Evolutionary conservation across 352 stramenopile genomes (phyloP), one percentile per base, ranked within the genome.

Genomic region (Phytophthora pinifolia): DNA sequence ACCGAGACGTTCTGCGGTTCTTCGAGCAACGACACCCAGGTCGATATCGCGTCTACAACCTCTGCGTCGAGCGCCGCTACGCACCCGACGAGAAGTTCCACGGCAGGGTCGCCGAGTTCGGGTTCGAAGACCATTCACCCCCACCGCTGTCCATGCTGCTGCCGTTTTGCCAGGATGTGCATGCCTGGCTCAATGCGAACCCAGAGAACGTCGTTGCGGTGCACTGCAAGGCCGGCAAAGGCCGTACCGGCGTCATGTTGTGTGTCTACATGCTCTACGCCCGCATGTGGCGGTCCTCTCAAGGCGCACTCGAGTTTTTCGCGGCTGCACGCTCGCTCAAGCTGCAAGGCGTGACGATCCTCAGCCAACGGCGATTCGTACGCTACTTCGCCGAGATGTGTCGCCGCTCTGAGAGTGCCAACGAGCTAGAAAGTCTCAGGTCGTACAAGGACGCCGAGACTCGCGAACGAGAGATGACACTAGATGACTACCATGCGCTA

Each of bases 181-280:
- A 83, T 17, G 54, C 50, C 33, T 92, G 79, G 78, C 49, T 92
- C 9, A 31, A 64, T 13, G 43, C 56, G 2, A 52, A 94, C 57
- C 65, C 76, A 2, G 64, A 86, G 10, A 91, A 96, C 56, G 72
- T 96, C n/a, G 84, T 77, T 0, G 87, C 83, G 17, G 83, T 97
- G 48, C 89, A 97, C 55, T 97, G 89, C 71, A 97, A 97, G 63
- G 89, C 88, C 31, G 88, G 88, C 30, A 91, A 91, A 66, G 89
- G 89, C n/a, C 79, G 89, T 39, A 95, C 89, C 13, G 89, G 89
- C 9, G 80, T 96, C 46, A 96, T 97, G 81, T 80, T 94, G 46
- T 89, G 74, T 56, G 77, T 68, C 9, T 92, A 89, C 58, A 54
- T 94, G 52, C 45, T 93, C 10, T 92, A 90, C 62, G 70, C 72